These are phyloP conservation scores for Trichoderma gracile DNA, from an alignment of 2,329 filamentous ascomycete species.

Conservation along the genomic window DNA sequence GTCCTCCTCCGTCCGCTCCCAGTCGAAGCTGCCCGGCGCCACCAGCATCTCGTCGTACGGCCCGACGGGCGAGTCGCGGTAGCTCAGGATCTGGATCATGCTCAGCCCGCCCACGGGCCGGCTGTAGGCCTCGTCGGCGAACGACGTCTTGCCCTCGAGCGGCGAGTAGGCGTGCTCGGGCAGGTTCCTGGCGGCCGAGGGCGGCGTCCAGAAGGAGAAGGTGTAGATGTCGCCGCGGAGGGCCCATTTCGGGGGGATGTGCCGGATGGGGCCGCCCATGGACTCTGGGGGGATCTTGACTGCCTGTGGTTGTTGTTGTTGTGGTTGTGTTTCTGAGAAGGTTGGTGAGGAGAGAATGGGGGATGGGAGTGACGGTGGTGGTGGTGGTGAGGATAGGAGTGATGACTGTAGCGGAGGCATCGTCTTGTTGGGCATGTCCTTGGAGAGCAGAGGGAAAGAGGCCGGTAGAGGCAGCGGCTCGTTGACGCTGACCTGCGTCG, in stretches of 20 bases:
- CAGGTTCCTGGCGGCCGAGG: slow-evolving; percentile 36
- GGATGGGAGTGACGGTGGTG: no score
- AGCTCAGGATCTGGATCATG: slow-evolving; percentile 54
- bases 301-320: not conserved
- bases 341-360: not conserved
- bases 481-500: slow-evolving; percentile 11
- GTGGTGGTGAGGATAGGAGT: not conserved
- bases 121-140: slow-evolving; percentile 36
- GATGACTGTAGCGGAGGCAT: no score
- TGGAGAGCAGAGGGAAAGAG: not conserved
- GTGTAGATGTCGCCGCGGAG: slow-evolving; percentile 49
- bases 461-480: not conserved
- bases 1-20: slow-evolving; percentile 40
- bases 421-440: not conserved
- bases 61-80: slow-evolving; percentile 52
- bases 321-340: not conserved
- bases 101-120: slow-evolving; percentile 47
- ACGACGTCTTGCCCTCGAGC: slow-evolving; percentile 47
- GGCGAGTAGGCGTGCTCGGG: slow-evolving; percentile 47
- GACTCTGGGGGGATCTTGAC: not conserved
- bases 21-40: slow-evolving; percentile 49
- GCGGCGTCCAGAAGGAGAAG: slow-evolving; percentile 45
- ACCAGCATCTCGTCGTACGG: slow-evolving; percentile 56
- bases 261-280: slow-evolving; percentile 30
- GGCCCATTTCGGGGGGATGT: slow-evolving; percentile 44